Conservation (phyloP, 768 basidiomycete species). For the Serendipita sp. region DNA sequence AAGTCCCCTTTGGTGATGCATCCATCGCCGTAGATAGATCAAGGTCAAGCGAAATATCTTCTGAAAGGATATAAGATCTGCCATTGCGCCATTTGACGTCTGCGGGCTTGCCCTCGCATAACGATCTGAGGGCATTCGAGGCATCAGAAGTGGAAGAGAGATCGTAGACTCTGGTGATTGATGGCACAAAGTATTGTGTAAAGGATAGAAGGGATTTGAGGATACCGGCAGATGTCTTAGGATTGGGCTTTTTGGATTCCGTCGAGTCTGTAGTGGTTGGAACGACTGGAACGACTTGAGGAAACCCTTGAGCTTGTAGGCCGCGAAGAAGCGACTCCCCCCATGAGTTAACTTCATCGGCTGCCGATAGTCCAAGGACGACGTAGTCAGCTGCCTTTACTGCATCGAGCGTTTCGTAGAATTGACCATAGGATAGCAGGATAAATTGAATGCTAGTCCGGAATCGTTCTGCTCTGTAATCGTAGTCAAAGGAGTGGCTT, state of each 20-base stretch:
- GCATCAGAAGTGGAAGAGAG: slow-evolving; percentile 41
- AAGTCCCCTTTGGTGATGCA: slow-evolving; percentile 31
- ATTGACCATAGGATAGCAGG: slow-evolving; percentile 48
- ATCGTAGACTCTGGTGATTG: slow-evolving; percentile 61
- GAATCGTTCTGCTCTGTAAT: slow-evolving; percentile 66
- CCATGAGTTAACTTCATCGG: slow-evolving; percentile 65
- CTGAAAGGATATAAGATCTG: slow-evolving; percentile 59
- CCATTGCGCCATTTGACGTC: slow-evolving; percentile 74
- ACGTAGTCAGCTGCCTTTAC: slow-evolving; percentile 85
- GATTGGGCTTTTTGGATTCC: slow-evolving; percentile 16
- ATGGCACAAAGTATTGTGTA: slow-evolving; percentile 86
- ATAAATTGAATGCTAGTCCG: slow-evolving; percentile 84
- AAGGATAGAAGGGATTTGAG: slow-evolving; percentile 86
- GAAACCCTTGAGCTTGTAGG: slow-evolving; percentile 81
- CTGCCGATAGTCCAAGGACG: slow-evolving; percentile 65
- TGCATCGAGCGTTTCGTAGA: slow-evolving; percentile 69
- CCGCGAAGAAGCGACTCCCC: slow-evolving; percentile 79
- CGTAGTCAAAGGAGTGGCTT: not conserved
- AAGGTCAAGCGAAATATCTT: slow-evolving; percentile 40
- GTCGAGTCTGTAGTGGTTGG: slow-evolving; percentile 26
- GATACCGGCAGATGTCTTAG: slow-evolving; percentile 47
- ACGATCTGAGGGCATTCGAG: slow-evolving; percentile 51
- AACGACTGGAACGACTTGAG: slow-evolving; percentile 63
- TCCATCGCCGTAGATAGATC: slow-evolving; percentile 5
- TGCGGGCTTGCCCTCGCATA: slow-evolving; percentile 73